These are phyloP conservation scores for Penicillium sp. DNA, from an alignment of 2,329 filamentous ascomycete species.

Conservation along the genomic window DNA sequence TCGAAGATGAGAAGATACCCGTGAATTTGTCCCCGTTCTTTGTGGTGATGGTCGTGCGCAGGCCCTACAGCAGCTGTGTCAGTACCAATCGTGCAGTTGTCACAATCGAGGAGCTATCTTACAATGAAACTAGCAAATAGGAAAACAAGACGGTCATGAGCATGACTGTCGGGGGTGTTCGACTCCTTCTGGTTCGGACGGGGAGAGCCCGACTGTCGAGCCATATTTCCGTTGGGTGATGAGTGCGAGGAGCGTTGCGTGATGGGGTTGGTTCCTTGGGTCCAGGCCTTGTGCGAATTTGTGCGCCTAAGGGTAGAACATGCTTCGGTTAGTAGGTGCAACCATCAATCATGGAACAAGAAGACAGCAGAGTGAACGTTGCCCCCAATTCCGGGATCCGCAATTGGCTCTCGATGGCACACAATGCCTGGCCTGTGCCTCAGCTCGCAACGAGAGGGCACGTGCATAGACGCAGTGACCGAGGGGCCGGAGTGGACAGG, in stretches of 20 bases:
- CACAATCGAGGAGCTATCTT: constrained; percentile 32
- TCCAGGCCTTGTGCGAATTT: constrained; percentile 62
- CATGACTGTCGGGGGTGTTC: constrained; percentile 58
- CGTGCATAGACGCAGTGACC: constrained; percentile 12
- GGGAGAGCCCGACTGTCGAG: constrained; percentile 39
- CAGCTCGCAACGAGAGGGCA: constrained; percentile 14
- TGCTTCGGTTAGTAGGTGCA: constrained; percentile 22
- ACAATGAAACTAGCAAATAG: constrained; percentile 61
- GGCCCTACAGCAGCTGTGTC: constrained; percentile 47
- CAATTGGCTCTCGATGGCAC: constrained; percentile 21
- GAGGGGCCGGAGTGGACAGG: neutral
- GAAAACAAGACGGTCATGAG: constrained; percentile 61
- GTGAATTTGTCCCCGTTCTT: constrained; percentile 63
- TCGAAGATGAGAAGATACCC: constrained; percentile 61
- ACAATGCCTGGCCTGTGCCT: constrained; percentile 10
- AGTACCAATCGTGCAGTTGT: constrained; percentile 11
- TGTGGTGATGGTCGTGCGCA: constrained; percentile 56
- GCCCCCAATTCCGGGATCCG: constrained; percentile 7
- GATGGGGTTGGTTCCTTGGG: constrained; percentile 61
- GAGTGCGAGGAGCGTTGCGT: constrained; percentile 55
- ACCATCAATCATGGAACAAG: constrained; percentile 4
- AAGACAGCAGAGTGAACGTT: neutral
- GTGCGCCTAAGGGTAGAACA: constrained; percentile 44
- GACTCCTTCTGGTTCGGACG: constrained; percentile 49
- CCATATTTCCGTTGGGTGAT: constrained; percentile 57